Evolutionary conservation across 805 yeast genomes (phyloP).

Genomic region (Clavispora phyllophila): DNA sequence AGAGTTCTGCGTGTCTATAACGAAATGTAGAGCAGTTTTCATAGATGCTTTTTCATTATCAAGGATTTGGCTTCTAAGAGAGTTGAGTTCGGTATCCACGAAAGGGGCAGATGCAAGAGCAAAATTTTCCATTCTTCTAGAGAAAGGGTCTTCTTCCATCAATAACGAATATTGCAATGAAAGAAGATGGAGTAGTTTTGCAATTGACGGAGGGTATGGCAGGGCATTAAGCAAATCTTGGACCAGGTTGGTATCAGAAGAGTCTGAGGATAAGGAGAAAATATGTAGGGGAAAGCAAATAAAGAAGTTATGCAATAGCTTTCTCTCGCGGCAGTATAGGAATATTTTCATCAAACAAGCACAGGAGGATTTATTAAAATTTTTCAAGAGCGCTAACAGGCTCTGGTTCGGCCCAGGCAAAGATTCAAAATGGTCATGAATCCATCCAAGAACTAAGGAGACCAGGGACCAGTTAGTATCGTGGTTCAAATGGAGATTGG

Average conservation of each 20-base stretch:
- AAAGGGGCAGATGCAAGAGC: constrained; percentile 6
- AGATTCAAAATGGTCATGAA: constrained; percentile 15
- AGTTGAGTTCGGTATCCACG: constrained; percentile 11
- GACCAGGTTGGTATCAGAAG: not conserved
- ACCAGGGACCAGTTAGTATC: constrained; percentile 23
- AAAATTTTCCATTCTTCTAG: not conserved
- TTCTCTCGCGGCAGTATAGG: constrained; percentile 18
- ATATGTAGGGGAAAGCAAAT: constrained; percentile 14
- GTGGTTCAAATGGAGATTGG: constrained; percentile 23
- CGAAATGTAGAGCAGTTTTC: constrained; percentile 5
- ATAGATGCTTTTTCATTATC: not conserved
- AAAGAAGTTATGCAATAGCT: constrained; percentile 17
- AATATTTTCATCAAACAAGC: constrained; percentile 22
- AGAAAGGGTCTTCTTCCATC: not conserved
- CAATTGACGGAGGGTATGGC: constrained; percentile 13
- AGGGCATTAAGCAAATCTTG: not conserved
- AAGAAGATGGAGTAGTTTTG: constrained; percentile 21
- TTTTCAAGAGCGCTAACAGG: not conserved
- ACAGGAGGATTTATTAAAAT: constrained; percentile 16
- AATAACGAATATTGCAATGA: constrained; percentile 12
- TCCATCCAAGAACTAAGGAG: constrained; percentile 22
- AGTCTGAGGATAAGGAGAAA: not conserved
- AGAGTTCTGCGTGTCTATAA: constrained; percentile 3
- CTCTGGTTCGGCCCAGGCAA: not conserved
- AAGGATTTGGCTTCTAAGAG: constrained; percentile 3